Conservation (phyloP, 1,284 basidiomycete species). For the Paramarasmius palmivorus region DNA sequence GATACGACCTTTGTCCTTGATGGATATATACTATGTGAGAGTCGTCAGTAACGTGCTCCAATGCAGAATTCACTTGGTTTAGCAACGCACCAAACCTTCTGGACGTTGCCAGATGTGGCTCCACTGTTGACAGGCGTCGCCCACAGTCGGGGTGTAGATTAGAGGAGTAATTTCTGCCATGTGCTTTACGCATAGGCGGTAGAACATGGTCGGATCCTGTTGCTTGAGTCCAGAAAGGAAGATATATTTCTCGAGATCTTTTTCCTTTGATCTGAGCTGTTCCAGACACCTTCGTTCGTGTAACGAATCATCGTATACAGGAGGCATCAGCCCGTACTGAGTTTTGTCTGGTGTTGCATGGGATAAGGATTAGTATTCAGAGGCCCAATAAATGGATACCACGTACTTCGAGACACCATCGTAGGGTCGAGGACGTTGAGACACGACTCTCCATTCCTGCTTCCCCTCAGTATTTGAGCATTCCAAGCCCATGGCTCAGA, state of each 20-base stretch:
- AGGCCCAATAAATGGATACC: no score
- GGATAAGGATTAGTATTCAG: no score
- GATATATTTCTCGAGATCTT: conserved; percentile 79
- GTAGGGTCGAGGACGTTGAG: no score
- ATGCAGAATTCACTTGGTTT: no score
- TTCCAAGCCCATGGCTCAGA: no score
- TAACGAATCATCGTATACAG: conserved; percentile 51
- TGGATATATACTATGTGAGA: conserved; percentile 71
- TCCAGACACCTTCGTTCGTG: conserved; percentile 64
- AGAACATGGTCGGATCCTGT: conserved; percentile 74
- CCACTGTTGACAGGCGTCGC: conserved; percentile 87
- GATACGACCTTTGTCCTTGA: conserved; percentile 84
- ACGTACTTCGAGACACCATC: no score
- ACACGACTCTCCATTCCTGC: no score
- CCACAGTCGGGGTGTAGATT: conserved; percentile 91
- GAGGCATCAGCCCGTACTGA: conserved; percentile 64
- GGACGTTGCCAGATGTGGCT: conserved; percentile 81
- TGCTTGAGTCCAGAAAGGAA: conserved; percentile 76
- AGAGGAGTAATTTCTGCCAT: conserved; percentile 81
- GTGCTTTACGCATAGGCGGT: conserved; percentile 65
- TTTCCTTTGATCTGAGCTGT: conserved; percentile 76
- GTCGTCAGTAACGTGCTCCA: conserved; percentile 8
- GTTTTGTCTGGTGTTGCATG: conserved; percentile 46
- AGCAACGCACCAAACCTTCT: conserved; percentile 68
- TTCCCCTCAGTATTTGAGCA: no score